These are phyloP conservation scores for Hyparrhenia diplandra DNA, from an alignment of 176 grass and related monocot genomes.

Conservation along the genomic window DNA sequence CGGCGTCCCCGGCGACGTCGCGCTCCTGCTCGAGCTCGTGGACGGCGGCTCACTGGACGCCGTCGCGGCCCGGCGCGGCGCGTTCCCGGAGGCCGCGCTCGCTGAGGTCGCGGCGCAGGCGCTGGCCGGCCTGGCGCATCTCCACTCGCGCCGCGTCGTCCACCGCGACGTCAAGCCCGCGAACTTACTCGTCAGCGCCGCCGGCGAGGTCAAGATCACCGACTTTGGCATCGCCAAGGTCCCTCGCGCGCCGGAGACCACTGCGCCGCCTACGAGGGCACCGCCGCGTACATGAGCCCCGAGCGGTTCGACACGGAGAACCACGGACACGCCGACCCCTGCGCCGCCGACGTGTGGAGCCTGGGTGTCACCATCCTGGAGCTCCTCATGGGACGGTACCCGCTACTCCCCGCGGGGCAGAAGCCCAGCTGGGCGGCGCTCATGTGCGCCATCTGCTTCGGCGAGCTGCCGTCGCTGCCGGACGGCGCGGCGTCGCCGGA, in stretches of 20 bases:
- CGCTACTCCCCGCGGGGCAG: constrained; percentile 43
- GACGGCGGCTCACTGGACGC: constrained; percentile 41
- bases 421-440: constrained; percentile 67
- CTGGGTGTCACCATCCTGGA: constrained; percentile 38
- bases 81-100: constrained; percentile 32
- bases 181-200: no score
- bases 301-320: constrained; percentile 47
- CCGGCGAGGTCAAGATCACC: no score
- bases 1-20: constrained; percentile 17
- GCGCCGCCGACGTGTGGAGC: constrained; percentile 51
- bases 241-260: constrained; percentile 2
- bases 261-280: constrained; percentile 33
- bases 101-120: no score
- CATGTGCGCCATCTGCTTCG: constrained; percentile 91
- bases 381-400: constrained; percentile 47
- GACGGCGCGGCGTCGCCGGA: constrained; percentile 22
- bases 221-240: no score
- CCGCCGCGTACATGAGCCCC: constrained; percentile 55
- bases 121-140: no score
- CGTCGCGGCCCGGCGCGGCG: background rate
- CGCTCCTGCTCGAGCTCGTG: constrained; percentile 45
- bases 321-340: constrained; percentile 25
- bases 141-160: no score
- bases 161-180: no score
- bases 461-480: constrained; percentile 22